Conservation (phyloP, 495 filamentous ascomycete species). For the Podospora didyma region DNA sequence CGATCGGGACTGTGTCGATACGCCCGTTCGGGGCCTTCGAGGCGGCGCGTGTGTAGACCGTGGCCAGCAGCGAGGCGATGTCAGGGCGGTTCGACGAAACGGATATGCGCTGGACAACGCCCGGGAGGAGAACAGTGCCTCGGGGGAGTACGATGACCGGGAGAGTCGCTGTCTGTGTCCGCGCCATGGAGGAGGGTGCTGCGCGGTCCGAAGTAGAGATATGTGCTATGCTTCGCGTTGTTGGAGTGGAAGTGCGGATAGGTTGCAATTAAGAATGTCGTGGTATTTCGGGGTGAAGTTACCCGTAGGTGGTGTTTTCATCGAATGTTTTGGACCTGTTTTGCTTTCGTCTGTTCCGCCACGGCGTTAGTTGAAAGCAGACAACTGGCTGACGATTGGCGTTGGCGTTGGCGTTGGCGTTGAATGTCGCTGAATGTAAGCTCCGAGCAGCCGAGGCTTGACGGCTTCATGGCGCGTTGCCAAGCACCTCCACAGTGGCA, state of each 20-base stretch:
- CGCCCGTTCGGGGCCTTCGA: slow-evolving; percentile 58
- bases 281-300: no score
- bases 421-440: not conserved
- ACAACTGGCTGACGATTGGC: not conserved
- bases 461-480: not conserved
- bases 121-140: slow-evolving; percentile 74
- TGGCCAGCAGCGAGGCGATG: slow-evolving; percentile 74
- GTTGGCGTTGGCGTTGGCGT: no score
- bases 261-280: no score
- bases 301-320: no score
- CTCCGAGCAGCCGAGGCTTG: slow-evolving; percentile 2
- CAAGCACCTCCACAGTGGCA: no score
- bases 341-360: no score
- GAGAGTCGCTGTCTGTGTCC: slow-evolving; percentile 43
- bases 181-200: slow-evolving; percentile 10
- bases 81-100: slow-evolving; percentile 72
- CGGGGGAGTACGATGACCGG: slow-evolving; percentile 74
- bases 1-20: slow-evolving; percentile 64
- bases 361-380: not conserved
- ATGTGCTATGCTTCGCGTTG: not conserved
- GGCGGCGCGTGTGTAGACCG: slow-evolving; percentile 64
- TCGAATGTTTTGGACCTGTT: no score
- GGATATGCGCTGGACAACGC: slow-evolving; percentile 70
- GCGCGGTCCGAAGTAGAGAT: not conserved
- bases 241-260: not conserved